Base-by-base conservation (phyloP, 129 eudicot genomes). In the Kitagawia praeruptora region DNA sequence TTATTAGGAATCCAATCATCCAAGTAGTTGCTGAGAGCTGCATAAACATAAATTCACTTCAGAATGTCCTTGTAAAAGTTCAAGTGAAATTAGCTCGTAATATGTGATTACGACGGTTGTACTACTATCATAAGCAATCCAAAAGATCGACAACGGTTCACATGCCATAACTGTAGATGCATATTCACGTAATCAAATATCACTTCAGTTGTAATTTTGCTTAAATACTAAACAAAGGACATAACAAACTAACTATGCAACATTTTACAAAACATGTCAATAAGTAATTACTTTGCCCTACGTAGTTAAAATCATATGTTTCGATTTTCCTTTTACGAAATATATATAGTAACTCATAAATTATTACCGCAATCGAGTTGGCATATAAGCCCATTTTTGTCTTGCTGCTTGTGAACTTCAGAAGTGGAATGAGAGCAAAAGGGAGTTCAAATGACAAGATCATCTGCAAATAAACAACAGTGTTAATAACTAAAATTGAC, bases 401-500 rank as follows among this genome's bases (percentile, higher is more conserved):
- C 82, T 86, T 88, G 83, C 98, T 90, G 81, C 99, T 96, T 51
- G 99, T 92, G 86, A 96, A 96, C 87, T 96, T 96, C 83, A 96
- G 98, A 61, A 96, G 98, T 47, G 99, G 99, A 83, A 96, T 83
- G 58, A 96, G 97, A 66, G 99, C 99, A 87, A 96, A 96, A 42
- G 99, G 99, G 54, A 96, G 98, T 66, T 96, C 99, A 79, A 96
- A 96, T 44, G 99, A 96, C 83, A 96, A 87, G 84, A 96, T 92
- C 99, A 96, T 92, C 99, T 96, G 93, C 74, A 77, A 82, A 19
- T 21, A 25, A 86, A 75, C 83, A 70, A 27, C 21, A 76, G 3
- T 40, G 67, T 82, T 76, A n/a, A 21, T 37, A 18, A 40, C 51
- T 25, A 14, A 10, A n/a, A 61, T 61, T n/a, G 14, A 58, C 69